Conservation (phyloP, 345 rosid genomes). For the Camelina hispida region DNA sequence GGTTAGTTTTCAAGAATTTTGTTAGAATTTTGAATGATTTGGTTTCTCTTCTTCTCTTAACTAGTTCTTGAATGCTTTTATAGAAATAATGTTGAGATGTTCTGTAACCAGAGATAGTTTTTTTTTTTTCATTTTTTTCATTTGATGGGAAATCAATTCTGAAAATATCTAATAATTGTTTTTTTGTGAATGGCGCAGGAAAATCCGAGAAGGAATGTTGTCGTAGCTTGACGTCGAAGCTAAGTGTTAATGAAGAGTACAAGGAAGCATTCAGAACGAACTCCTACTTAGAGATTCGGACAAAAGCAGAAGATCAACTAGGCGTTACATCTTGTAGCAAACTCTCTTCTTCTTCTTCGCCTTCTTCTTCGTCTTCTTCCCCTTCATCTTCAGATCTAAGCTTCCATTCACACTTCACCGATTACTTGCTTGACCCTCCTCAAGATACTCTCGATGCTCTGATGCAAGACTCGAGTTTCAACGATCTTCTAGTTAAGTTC, state of each 20-base stretch:
- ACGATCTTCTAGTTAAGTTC: conserved; percentile 55
- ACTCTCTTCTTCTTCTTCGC: conserved; percentile 47
- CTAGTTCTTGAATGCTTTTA: conserved; percentile 4
- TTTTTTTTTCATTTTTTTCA: background rate
- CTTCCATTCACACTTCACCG: conserved; percentile 54
- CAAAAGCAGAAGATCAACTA: conserved; percentile 59
- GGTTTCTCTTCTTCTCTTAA: conserved; percentile 24
- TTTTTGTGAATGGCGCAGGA: conserved; percentile 48
- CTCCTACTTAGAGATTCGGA: conserved; percentile 75
- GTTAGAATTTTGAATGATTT: background rate
- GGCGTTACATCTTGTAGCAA: conserved; percentile 34
- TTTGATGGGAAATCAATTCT: background rate
- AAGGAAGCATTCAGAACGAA: conserved; percentile 77
- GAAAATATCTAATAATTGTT: conserved; percentile 3
- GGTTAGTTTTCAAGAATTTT: conserved; percentile 38
- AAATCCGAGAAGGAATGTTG: conserved; percentile 41
- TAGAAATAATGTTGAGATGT: background rate
- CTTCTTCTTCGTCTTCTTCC: conserved; percentile 11
- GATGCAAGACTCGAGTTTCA: conserved; percentile 46
- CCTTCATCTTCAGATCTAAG: conserved; percentile 46
- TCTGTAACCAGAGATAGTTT: background rate
- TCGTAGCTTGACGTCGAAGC: conserved; percentile 50
- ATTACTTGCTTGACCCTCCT: conserved; percentile 62
- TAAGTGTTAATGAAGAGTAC: conserved; percentile 78
- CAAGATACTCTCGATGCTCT: conserved; percentile 54